Conservation (phyloP, 176 grass and related monocot species). For the Rhynchospora tenuis region DNA sequence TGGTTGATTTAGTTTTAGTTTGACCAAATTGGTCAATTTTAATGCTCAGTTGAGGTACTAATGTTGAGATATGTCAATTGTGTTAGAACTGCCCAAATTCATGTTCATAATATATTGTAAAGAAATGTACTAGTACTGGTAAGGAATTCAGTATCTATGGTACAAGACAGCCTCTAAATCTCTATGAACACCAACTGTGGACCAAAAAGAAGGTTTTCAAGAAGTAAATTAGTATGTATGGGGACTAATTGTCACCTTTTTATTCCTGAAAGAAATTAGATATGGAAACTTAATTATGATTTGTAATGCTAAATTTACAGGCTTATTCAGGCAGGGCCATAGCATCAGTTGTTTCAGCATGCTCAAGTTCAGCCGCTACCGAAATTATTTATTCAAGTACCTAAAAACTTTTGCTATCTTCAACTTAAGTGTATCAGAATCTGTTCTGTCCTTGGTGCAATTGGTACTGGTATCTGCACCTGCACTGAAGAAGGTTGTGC, state of each 20-base stretch:
- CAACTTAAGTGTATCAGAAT: constrained; percentile 15
- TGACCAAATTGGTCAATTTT: neutral
- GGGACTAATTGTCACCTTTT: neutral
- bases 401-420: constrained; percentile 13
- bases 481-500: constrained; percentile 15
- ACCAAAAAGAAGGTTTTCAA: neutral
- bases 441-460: constrained; percentile 16
- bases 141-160: neutral
- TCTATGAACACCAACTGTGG: neutral
- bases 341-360: constrained; percentile 8
- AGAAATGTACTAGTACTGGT: neutral
- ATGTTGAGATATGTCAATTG: constrained; percentile 22
- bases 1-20: neutral
- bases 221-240: neutral
- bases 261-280: neutral
- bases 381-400: constrained; percentile 6
- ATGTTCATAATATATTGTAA: neutral
- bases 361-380: neutral
- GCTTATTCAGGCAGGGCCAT: constrained; percentile 16
- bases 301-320: neutral
- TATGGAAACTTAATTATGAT: neutral
- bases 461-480: constrained; percentile 19
- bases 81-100: constrained; percentile 26
- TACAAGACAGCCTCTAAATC: neutral
- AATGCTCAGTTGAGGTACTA: neutral